Percentiles rank a stretch among this genome's conserved stretches.
Evolutionary conservation across 345 rosid genomes (phyloP).

Genomic region (Erodium maritimum): DNA sequence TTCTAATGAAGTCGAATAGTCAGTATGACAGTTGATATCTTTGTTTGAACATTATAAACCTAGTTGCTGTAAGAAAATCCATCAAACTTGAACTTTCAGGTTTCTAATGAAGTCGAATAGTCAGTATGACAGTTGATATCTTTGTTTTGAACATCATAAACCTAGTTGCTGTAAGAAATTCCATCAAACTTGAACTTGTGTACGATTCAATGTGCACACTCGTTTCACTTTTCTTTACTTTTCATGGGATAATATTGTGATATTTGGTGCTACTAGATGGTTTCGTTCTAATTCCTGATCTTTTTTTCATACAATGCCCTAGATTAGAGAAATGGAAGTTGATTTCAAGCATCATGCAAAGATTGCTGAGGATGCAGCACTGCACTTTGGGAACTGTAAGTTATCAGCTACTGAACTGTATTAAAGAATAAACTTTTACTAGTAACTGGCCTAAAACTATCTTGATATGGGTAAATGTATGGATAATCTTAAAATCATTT

Average conservation of each 20-base stretch:
- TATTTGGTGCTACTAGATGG: neutral
- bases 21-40: too few relatives aligned
- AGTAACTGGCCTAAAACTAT: neutral
- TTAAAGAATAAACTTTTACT: neutral
- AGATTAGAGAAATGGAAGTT: slow-evolving; percentile 63
- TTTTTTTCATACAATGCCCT: slow-evolving; percentile 11
- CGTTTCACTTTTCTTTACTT: neutral
- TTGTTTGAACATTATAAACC: too few relatives aligned
- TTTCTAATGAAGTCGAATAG: too few relatives aligned
- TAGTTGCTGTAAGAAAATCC: too few relatives aligned
- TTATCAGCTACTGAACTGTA: slow-evolving; percentile 4
- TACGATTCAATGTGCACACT: neutral
- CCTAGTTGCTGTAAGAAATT: neutral
- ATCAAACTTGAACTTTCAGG: too few relatives aligned
- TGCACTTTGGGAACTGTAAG: slow-evolving; percentile 47
- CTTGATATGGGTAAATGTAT: neutral
- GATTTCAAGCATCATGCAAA: slow-evolving; percentile 63
- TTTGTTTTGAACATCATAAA: neutral
- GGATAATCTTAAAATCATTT: neutral
- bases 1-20: too few relatives aligned
- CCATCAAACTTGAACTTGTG: neutral
- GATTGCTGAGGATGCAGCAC: slow-evolving; percentile 45
- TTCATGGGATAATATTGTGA: neutral
- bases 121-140: too few relatives aligned
- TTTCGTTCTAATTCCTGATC: neutral